Base-by-base conservation (phyloP, 257 asterid species). In the Solanum bulbocastanum region DNA sequence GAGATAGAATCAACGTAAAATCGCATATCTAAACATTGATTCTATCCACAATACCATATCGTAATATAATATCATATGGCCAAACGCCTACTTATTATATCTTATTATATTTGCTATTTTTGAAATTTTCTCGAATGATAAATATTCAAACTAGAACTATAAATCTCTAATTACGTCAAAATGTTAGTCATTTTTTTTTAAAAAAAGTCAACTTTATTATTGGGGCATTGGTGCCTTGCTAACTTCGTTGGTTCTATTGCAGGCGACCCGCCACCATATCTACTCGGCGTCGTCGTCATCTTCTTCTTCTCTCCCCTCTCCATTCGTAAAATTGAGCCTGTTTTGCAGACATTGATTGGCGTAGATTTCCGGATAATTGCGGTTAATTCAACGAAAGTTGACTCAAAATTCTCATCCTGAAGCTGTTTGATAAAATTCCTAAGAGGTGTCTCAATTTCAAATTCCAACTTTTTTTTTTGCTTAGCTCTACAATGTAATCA, bases 401-500 rank as follows among this genome's bases (percentile, higher is more conserved):
- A 74, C 83, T 16, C 18, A 76, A 74, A 76, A 40, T 78, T 78
- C 62, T 42, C 84, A 15, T 2, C 37, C 66, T 79, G 27, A 79
- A n/a, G 84, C 62, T 42, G 84, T 78, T 60, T 68, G 87, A 84
- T 84, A 10, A 44, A 84, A 86, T 86, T 60, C 71, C 32, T 56
- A 71, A 27, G 49, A 68, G 83, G 18, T 7, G 35, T 23, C 37
- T 23, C 69, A 22, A 56, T 56, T 56, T 56, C 65, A 56, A 7
- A 7, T 6, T 68, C 37, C 35, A 6, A 27, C 35, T 66, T 68
- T 42, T 27, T 42, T 27, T 42, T 16, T 78, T 85, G 87, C 35
- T 85, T 40, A n/a, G 32, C 82, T 65, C 60, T 40, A 69, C 87
- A 81, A 82, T 87, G 89, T 83, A 46, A 82, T 83, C 37, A 42